Evolutionary conservation across 2,329 filamentous ascomycete species (phyloP).

Genomic region (Arthroderma sp.): DNA sequence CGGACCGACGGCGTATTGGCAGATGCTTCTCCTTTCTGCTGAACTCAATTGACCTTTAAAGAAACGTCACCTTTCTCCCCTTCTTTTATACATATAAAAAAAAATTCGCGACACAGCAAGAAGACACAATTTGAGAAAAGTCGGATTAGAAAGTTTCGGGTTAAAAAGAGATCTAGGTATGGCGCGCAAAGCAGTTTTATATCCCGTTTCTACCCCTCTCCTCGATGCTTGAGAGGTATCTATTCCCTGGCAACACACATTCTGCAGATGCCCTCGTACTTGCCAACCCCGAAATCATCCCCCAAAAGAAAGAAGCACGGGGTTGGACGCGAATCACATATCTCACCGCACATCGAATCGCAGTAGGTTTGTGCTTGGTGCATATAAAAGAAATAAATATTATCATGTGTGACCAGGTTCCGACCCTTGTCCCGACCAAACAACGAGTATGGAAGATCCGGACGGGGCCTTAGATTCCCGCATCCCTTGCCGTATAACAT

Average conservation of each 20-base stretch:
- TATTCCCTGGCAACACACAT: conserved; percentile 7
- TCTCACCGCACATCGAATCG: conserved; percentile 5
- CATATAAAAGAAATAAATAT: conserved; percentile 6
- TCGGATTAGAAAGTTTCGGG: background rate
- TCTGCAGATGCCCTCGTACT: conserved; percentile 7
- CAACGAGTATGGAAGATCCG: conserved; percentile 8
- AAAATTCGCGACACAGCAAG: background rate
- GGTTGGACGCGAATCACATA: conserved; percentile 8
- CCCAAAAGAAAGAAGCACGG: conserved; percentile 3
- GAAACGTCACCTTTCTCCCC: background rate
- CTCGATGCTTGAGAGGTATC: background rate
- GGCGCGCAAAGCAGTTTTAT: background rate
- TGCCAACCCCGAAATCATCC: conserved; percentile 1
- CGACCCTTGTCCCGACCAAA: conserved; percentile 3
- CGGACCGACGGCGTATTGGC: background rate
- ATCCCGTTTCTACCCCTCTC: background rate
- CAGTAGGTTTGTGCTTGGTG: conserved; percentile 8
- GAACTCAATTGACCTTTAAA: background rate
- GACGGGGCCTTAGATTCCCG: conserved; percentile 2
- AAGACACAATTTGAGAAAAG: background rate
- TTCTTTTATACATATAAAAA: background rate
- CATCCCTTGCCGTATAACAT: conserved; percentile 4
- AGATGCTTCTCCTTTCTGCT: background rate
- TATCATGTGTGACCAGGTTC: conserved; percentile 6
- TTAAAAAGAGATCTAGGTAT: background rate